Conservation (phyloP, 192 early-diverging fungal species). For the Helicostylum pulchrum region DNA sequence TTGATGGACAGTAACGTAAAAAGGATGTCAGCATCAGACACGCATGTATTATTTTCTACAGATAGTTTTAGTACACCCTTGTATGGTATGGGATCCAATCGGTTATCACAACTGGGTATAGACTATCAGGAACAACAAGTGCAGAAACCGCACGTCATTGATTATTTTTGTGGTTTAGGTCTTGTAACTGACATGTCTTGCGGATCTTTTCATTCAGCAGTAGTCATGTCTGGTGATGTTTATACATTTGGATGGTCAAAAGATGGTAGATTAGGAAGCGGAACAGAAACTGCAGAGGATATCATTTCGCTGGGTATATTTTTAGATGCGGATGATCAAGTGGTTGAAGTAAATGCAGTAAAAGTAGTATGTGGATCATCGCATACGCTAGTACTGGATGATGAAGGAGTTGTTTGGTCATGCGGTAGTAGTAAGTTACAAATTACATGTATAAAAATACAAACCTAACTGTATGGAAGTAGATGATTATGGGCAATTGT, state of each 20-base stretch:
- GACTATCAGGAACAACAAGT: slow-evolving; percentile 8
- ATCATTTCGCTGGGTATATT: background rate
- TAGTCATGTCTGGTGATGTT: slow-evolving; percentile 7
- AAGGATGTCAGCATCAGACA: slow-evolving; percentile 2
- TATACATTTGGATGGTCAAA: slow-evolving; percentile 23
- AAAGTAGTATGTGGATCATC: slow-evolving; percentile 11
- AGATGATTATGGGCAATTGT: slow-evolving; percentile 17
- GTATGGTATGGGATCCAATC: slow-evolving; percentile 14
- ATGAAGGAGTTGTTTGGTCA: slow-evolving; percentile 1
- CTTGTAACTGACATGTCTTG: background rate
- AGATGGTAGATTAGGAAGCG: slow-evolving; percentile 13
- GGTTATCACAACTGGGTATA: slow-evolving; percentile 13
- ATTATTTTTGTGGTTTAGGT: slow-evolving; percentile 14
- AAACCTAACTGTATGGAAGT: background rate
- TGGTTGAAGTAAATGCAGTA: background rate
- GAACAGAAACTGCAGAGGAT: background rate
- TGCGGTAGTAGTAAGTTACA: slow-evolving; percentile 14
- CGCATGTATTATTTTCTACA: slow-evolving; percentile 11
- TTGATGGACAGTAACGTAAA: background rate
- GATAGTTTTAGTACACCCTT: background rate
- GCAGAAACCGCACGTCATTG: background rate
- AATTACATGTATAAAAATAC: background rate
- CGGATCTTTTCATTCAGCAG: slow-evolving; percentile 8
- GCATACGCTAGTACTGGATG: slow-evolving; percentile 20
- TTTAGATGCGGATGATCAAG: background rate